Evolutionary conservation across 202 grass and related monocot genomes (phyloP).

Genomic region (Schoenoplectus tabernaemontani): DNA sequence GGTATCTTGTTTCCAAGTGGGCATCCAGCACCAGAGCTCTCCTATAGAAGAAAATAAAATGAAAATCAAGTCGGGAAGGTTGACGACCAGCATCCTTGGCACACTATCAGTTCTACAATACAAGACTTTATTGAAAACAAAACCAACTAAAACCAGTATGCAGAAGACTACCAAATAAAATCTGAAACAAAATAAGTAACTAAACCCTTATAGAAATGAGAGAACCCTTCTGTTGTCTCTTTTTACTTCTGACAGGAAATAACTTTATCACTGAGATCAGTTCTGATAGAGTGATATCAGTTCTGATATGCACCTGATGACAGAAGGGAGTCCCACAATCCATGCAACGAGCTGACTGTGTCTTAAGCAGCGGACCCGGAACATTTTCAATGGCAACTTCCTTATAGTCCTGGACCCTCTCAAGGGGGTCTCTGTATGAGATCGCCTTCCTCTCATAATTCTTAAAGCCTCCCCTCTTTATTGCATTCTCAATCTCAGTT

Average conservation of each 20-base stretch:
- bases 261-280: slow-evolving; percentile 7
- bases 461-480: slow-evolving; percentile 79
- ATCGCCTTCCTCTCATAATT: slow-evolving; percentile 73
- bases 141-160: neutral
- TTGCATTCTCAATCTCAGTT: slow-evolving; percentile 52
- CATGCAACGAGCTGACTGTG: slow-evolving; percentile 98
- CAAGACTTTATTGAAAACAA: neutral
- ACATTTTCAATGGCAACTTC: slow-evolving; percentile 88
- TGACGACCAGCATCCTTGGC: neutral
- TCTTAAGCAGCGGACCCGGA: slow-evolving; percentile 72
- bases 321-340: slow-evolving; percentile 99
- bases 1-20: slow-evolving; percentile 99
- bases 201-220: neutral
- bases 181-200: neutral
- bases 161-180: neutral
- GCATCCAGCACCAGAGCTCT: slow-evolving; percentile 88
- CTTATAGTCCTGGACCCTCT: slow-evolving; percentile 65
- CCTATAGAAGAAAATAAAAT: slow-evolving; percentile 37
- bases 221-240: neutral
- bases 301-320: slow-evolving; percentile 65
- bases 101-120: neutral
- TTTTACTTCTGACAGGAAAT: neutral
- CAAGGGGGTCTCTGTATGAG: slow-evolving; percentile 72
- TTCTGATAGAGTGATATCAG: neutral
- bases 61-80: neutral